Base-by-base conservation (phyloP, 768 basidiomycete genomes). In the Phanerochaete sordida region DNA sequence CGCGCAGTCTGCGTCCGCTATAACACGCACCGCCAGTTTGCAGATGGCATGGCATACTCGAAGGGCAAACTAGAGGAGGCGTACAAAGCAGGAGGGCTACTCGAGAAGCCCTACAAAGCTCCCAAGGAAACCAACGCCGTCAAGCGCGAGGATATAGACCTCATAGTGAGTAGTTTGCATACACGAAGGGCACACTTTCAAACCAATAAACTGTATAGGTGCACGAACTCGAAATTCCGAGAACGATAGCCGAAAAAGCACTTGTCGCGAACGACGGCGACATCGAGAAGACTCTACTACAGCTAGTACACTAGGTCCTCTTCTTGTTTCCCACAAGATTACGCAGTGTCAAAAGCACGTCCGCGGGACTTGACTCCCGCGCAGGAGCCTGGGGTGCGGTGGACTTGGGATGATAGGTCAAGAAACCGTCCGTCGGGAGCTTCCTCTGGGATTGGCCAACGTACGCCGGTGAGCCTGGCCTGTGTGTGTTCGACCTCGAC, bases 11-110 rank as follows among this genome's bases (percentile, higher is more conserved):
- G n/a, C n/a, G n/a, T n/a, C n/a, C n/a, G n/a, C n/a, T n/a, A n/a
- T 33, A 9, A 51, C n/a, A 23, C n/a, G 30, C n/a, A n/a, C 33
- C 5, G 44, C 9, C 65, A 88, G 87, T 88, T 83, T 66, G 73
- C 71, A 21, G 88, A 90, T 67, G 88, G 88, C 7, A 81, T 81
- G 55, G 78, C 86, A 9, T 90, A 87, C 66, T 83, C 82, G 26
- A 90, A 88, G 69, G 75, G 78, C 54, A 84, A 83, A 68, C 76
- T 90, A 73, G 86, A 87, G 63, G 85, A 86, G 57, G 85, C 84
- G 8, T 84, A 83, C 66, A 77, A 79, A 19, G 60, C 76, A n/a
- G 80, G 84, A 7, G 61, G 61, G 3, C 69, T 86, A 48, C 75
- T 88, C 37, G 85, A 87, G 44, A 84, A 81, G 61, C 72, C 80